Evolutionary conservation across 495 filamentous ascomycete species (phyloP), one percentile per base, ranked within the genome.

Genomic region (Penicillium turbatum): DNA sequence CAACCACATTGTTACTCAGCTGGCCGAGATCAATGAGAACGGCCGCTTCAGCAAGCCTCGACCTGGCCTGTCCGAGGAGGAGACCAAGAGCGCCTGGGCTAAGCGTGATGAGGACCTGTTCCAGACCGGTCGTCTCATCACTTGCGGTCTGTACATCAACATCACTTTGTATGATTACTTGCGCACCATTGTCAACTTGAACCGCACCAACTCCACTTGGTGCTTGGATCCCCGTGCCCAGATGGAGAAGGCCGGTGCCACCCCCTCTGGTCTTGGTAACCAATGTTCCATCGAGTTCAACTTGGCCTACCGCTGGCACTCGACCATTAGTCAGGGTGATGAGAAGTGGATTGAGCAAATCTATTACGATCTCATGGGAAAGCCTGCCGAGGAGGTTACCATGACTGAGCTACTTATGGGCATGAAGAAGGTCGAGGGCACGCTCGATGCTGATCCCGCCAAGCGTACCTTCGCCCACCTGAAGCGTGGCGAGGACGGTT

Each of bases 41-140:
- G 81, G 81, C 11, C 79, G 85, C 39, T 92, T 90, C 67, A 79
- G 70, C 7, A 84, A 81, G 60, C 87, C 86, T 4, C 60, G 63
- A 0, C 60, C 74, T 8, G 58, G 57, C 3, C 70, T 82, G 5
- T 59, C 66, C 2, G 73, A 78, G 8, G 79, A 84, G 51, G 68
- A 72, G 37, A 73, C 71, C 5, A 68, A 75, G 39, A 79, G 78
- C n/a, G 83, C 83, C 0, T 86, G 82, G 82, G 75, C 72, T 39
- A 87, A 89, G 66, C 85, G 84, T 55, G 89, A 95, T 57, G 82
- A 92, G 51, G 87, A 93, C 51, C 73, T 95, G 16, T 95, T 95
- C 77, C 88, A 95, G 60, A 90, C 86, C 13, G 87, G 83, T 31
- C 76, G 89, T 36, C 75, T 93, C 31, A 78, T 92, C 55, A 90